Evolutionary conservation across 331 rosid genomes (phyloP).

Genomic region (Acacia concinna): DNA sequence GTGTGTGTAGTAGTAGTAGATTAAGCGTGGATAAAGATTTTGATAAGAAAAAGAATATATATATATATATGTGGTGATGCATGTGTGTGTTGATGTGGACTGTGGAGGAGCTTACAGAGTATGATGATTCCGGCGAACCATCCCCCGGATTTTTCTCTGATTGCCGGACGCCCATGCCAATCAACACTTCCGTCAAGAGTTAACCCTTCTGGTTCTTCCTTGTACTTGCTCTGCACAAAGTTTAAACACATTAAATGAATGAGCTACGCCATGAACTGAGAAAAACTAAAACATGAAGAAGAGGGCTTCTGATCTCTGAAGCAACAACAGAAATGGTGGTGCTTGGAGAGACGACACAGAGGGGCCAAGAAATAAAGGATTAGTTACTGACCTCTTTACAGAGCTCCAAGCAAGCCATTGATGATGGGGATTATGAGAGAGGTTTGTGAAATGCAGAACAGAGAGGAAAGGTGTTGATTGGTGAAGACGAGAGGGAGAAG

Average conservation of each 20-base stretch:
- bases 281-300: too few species aligned
- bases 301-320: too few species aligned
- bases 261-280: not conserved
- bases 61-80: not conserved
- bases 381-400: constrained; percentile 30
- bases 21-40: not conserved
- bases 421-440: not conserved
- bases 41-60: not conserved
- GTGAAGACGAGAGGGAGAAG: constrained; percentile 19
- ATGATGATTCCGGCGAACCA: constrained; percentile 89
- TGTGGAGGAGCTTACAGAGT: constrained; percentile 58
- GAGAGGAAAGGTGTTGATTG: constrained; percentile 18
- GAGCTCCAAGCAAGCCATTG: constrained; percentile 51
- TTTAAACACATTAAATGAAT: not conserved
- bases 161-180: constrained; percentile 75
- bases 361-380: not conserved
- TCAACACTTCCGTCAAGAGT: constrained; percentile 89
- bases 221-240: constrained; percentile 38
- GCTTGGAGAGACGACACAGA: not conserved
- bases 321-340: not conserved
- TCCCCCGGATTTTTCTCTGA: constrained; percentile 73
- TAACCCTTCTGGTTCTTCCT: constrained; percentile 54
- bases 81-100: not conserved
- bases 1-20: too few species aligned
- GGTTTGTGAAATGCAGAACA: constrained; percentile 17